Base-by-base conservation (phyloP, 192 early-diverging fungal genomes). In the Mortierella alpina region DNA sequence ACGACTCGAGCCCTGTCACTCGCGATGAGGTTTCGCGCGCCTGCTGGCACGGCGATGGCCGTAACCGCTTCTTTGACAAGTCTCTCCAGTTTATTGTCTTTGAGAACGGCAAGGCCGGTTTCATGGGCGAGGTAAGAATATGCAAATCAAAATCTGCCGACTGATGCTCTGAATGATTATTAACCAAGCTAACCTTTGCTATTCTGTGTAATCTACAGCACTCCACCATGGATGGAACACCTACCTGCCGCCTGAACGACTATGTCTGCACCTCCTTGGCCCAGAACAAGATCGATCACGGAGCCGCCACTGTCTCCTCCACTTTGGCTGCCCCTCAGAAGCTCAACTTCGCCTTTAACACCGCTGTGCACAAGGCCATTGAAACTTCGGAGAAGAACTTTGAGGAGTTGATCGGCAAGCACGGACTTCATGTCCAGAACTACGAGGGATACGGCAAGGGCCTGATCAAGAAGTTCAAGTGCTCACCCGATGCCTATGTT, bases 1-100 rank as follows among this genome's bases (percentile, higher is more conserved):
- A 99, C 81, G 93, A 94, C 80, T 86, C 89, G 4, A 86, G 83
- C 47, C 97, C 97, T 12, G 91, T 95, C 50, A 97, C 96, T 31
- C 92, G 93, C 54, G 95, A 97, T 52, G 95, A 98, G 86, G 82
- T 90, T 62, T 92, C 91, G 52, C 92, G 94, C 66, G 92, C 91
- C 64, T 96, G 92, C 87, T 99, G 96, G 97, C 95, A 96, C 70
- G 97, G 97, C 54, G 92, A 98, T 82, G 97, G 96, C 57, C 91
- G 91, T 69, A 99, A 99, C 88, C 93, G 97, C 68, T 99, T 93
- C 91, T 97, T 95, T 86, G 97, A 99, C 89, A 98, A 99, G 88
- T 87, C 95, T 50, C 86, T 95, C 66, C 96, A 99, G 87, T 97
- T 99, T 59, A 94, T 98, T 83, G 93, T 98, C 59, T 96, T 94